Percentiles rank a stretch among this genome's conserved stretches.
Conservation (phyloP, 1,284 basidiomycete species). For the Cryptococcus sp. region DNA sequence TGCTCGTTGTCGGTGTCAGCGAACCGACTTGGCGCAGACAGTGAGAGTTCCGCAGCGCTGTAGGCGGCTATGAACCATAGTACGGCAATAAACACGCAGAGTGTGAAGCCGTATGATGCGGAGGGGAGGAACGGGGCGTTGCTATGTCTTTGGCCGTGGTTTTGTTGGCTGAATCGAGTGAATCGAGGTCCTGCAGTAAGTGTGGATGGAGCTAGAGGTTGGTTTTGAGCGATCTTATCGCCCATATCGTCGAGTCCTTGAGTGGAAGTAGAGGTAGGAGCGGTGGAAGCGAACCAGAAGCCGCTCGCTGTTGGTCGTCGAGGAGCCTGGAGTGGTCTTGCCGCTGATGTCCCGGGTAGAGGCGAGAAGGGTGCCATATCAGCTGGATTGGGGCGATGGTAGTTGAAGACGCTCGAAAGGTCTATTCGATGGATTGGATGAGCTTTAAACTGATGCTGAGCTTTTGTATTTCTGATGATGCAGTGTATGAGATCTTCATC, state of each 20-base stretch:
- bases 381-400: not conserved
- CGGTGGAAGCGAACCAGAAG: not conserved
- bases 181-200: no score
- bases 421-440: no score
- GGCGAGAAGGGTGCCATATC: conserved; percentile 18
- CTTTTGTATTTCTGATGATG: no score
- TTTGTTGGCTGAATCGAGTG: no score
- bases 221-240: no score
- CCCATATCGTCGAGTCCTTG: not conserved
- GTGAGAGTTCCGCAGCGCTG: conserved; percentile 1
- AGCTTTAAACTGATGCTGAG: no score
- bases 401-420: not conserved
- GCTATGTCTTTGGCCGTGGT: no score
- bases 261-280: not conserved
- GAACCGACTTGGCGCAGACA: not conserved
- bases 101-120: conserved; percentile 7
- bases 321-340: not conserved
- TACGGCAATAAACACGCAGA: conserved; percentile 13
- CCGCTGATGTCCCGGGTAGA: conserved; percentile 1
- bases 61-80: conserved; percentile 13
- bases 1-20: not conserved
- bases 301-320: no score
- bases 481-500: no score
- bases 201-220: no score
- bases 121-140: no score